Percentiles rank a stretch among this genome's conserved stretches.
phyloP scores from a whole-genome alignment of 2,329 filamentous ascomycete species.

The Aurifilum marmelostoma region DNA sequence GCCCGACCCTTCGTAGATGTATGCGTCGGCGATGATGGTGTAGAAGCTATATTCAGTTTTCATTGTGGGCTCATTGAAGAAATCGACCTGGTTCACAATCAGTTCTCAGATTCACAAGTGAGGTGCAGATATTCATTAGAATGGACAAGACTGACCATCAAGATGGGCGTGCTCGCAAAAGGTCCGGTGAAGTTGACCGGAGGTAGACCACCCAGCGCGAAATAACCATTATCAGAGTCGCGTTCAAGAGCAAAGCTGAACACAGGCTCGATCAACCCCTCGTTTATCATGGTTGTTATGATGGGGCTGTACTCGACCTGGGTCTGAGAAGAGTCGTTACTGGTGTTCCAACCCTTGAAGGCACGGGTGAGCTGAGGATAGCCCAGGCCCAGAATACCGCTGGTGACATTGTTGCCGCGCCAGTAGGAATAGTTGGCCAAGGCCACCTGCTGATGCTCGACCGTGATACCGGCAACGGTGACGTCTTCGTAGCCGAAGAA shows the following conservation, averaged over 20 bases:
- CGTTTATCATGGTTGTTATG: constrained; percentile 52
- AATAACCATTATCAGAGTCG: constrained; percentile 44
- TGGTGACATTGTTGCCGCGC: constrained; percentile 48
- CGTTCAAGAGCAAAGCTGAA: constrained; percentile 53
- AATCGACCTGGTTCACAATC: constrained; percentile 27
- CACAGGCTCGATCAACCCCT: constrained; percentile 46
- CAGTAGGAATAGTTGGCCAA: constrained; percentile 48
- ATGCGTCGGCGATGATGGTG: constrained; percentile 35
- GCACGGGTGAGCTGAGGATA: constrained; percentile 51
- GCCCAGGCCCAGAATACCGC: constrained; percentile 54
- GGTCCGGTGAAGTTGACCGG: constrained; percentile 40
- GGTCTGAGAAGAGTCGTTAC: constrained; percentile 24
- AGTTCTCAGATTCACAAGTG: neutral
- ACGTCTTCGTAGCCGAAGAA: constrained; percentile 45
- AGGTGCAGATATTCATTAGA: neutral
- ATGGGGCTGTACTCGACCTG: constrained; percentile 50
- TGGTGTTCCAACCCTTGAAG: constrained; percentile 35
- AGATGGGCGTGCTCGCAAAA: constrained; percentile 35
- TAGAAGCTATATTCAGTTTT: constrained; percentile 34
- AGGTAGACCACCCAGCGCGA: constrained; percentile 54
- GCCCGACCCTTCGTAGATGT: constrained; percentile 31
- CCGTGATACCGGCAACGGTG: constrained; percentile 49
- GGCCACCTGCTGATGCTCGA: constrained; percentile 49
- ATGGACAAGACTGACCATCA: constrained; percentile 26
- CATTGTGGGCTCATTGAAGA: constrained; percentile 17